Conservation (phyloP, 1,139 yeast species). For the Waltiozyma sp. region DNA sequence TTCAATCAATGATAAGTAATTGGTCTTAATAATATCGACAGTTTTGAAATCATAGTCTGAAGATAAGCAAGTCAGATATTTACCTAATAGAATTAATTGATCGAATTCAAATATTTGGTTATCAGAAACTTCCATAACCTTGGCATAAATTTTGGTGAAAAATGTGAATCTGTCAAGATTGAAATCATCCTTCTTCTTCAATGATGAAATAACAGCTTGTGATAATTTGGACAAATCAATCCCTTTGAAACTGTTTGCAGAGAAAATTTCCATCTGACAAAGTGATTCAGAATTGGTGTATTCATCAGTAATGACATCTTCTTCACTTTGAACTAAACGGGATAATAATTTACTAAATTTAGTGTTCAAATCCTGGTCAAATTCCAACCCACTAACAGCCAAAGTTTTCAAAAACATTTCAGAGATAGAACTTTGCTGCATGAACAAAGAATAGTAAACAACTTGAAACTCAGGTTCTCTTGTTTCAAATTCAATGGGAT, state of each 20-base stretch:
- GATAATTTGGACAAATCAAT: constrained; percentile 14
- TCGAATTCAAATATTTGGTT: constrained; percentile 6
- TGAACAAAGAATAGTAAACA: constrained; percentile 15
- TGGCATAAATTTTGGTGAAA: constrained; percentile 18
- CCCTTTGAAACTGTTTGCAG: constrained; percentile 15
- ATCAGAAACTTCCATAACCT: constrained; percentile 12
- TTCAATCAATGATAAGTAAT: constrained; percentile 3
- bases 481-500: not conserved
- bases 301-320: constrained; percentile 5
- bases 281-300: constrained; percentile 15
- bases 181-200: constrained; percentile 5
- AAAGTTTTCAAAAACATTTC: constrained; percentile 22
- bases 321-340: constrained; percentile 17
- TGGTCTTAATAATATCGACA: constrained; percentile 10
- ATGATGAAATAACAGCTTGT: not conserved
- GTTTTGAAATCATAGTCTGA: constrained; percentile 8
- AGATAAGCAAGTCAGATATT: not conserved
- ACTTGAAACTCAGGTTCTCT: constrained; percentile 13
- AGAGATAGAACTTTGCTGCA: constrained; percentile 3
- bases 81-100: constrained; percentile 2
- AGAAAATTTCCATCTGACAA: constrained; percentile 10
- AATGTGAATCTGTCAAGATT: constrained; percentile 20
- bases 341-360: constrained; percentile 14
- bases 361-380: constrained; percentile 4
- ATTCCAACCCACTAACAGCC: constrained; percentile 12